phyloP scores from a whole-genome alignment of 768 basidiomycete genomes.

The Krasilnikovozyma curviuscula region DNA sequence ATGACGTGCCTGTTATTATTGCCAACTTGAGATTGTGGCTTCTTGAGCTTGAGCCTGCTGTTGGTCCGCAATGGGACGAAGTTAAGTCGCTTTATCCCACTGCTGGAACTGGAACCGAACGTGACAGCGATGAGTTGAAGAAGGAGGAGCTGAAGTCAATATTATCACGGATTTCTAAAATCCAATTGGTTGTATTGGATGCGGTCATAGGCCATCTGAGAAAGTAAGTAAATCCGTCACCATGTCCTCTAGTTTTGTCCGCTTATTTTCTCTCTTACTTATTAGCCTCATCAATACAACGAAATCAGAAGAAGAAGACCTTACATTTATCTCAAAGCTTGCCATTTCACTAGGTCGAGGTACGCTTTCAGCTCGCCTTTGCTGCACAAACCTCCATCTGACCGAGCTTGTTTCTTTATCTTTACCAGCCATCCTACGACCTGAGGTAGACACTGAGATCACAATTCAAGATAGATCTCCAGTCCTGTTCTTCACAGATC shows the following conservation, averaged over 20 bases:
- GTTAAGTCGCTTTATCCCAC: slow-evolving; percentile 6
- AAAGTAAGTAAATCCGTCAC: background rate
- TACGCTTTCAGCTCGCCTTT: background rate
- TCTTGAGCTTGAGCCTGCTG: slow-evolving; percentile 1
- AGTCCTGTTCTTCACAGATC: slow-evolving; percentile 3
- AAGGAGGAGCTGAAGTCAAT: slow-evolving; percentile 7
- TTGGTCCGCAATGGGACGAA: slow-evolving; percentile 9
- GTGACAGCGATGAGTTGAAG: background rate
- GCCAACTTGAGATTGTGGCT: slow-evolving; percentile 7
- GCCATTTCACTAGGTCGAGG: slow-evolving; percentile 8
- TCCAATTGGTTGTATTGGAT: slow-evolving; percentile 6
- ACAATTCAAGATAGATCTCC: slow-evolving; percentile 11
- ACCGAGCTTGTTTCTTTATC: background rate
- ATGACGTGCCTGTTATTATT: slow-evolving; percentile 3
- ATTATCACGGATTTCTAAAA: slow-evolving; percentile 3
- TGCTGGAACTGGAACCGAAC: background rate
- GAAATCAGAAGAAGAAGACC: background rate
- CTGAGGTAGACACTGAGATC: slow-evolving; percentile 4
- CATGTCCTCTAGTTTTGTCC: background rate
- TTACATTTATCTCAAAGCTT: slow-evolving; percentile 7
- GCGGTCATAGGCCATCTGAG: slow-evolving; percentile 6
- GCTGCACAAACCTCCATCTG: background rate
- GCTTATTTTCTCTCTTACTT: background rate
- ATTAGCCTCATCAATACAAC: slow-evolving; percentile 6
- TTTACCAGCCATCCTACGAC: slow-evolving; percentile 7